Base-by-base conservation (phyloP, 176 grass and related monocot genomes). In the Triticum timopheevii region DNA sequence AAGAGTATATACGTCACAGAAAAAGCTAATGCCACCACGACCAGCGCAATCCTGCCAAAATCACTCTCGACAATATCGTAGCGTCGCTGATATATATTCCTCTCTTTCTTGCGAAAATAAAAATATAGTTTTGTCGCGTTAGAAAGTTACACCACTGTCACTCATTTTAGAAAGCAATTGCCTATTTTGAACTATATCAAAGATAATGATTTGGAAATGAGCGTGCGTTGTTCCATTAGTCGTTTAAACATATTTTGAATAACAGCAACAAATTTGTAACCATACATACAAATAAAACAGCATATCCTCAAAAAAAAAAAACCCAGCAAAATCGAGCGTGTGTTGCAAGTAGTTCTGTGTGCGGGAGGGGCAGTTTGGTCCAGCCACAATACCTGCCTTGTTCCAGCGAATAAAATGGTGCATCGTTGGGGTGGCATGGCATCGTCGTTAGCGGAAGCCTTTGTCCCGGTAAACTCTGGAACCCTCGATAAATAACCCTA, bases 381-480 rank as follows among this genome's bases (percentile, higher is more conserved):
- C 54, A 59, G 0, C 19, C 54, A 59, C 54, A 59, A 59, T 59
- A 59, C 20, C 0, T 22, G 1, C 19, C 1, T 59, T 22, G 17
- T 59, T 22, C 54, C 54, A 27, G 20, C 50, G 16, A 54, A 33
- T 31, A 79, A 22, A 28, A 9, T 34, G 58, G 16, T 70, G 80
- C 59, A 80, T 84, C 50, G 71, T 84, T 84, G 36, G 62, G 25
- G 70, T 58, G 61, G 16, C 7, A 30, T 38, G 70, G 7, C 64
- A n/a, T 79, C 45, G 65, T 40, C 15, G 28, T 17, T 59, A 59
- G 59, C 17, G 42, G 56, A 80, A 19, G 65, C 75, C 65, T 65
- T 25, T 1, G 16, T n/a, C 64, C 72, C 13, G 47, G 54, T 19
- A 31, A 35, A 61, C 19, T 59, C 54, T 59, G 20, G 54, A 59